Conservation (phyloP, 768 basidiomycete species). For the Lactifluus volemus region DNA sequence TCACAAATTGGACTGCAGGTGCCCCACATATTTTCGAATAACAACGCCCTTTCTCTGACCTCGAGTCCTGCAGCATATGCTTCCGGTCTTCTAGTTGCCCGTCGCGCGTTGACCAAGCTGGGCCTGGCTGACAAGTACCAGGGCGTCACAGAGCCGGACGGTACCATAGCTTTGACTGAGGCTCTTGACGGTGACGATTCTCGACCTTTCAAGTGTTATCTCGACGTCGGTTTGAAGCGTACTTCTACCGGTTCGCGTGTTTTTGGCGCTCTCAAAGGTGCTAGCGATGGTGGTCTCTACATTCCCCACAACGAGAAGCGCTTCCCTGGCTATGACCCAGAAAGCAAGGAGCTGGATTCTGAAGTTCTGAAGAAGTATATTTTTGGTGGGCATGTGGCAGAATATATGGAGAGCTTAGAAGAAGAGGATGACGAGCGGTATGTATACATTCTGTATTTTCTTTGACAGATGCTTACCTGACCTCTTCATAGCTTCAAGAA, state of each 20-base stretch:
- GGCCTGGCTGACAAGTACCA: constrained; percentile 97
- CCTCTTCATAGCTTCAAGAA: constrained; percentile 76
- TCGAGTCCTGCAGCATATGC: constrained; percentile 66
- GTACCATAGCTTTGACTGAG: constrained; percentile 77
- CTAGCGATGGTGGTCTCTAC: constrained; percentile 94
- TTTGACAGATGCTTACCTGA: constrained; percentile 6
- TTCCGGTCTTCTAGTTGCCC: constrained; percentile 90
- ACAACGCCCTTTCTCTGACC: neutral
- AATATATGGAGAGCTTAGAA: constrained; percentile 99
- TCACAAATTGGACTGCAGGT: constrained; percentile 99
- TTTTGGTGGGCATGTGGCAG: constrained; percentile 92
- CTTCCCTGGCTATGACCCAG: constrained; percentile 95
- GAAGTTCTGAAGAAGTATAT: constrained; percentile 98
- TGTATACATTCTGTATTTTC: constrained; percentile 21
- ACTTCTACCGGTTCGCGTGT: constrained; percentile 97
- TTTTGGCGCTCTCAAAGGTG: constrained; percentile 98
- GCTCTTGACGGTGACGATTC: constrained; percentile 84
- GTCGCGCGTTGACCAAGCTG: constrained; percentile 90
- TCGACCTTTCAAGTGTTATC: constrained; percentile 97
- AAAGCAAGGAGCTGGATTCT: constrained; percentile 85
- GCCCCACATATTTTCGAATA: neutral
- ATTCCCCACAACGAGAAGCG: constrained; percentile 97
- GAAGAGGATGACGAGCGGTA: constrained; percentile 98
- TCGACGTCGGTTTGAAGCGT: constrained; percentile 96
- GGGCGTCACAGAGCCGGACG: constrained; percentile 88